Conservation (phyloP, 306 rosid genomes). For the Prosopis cineraria region DNA sequence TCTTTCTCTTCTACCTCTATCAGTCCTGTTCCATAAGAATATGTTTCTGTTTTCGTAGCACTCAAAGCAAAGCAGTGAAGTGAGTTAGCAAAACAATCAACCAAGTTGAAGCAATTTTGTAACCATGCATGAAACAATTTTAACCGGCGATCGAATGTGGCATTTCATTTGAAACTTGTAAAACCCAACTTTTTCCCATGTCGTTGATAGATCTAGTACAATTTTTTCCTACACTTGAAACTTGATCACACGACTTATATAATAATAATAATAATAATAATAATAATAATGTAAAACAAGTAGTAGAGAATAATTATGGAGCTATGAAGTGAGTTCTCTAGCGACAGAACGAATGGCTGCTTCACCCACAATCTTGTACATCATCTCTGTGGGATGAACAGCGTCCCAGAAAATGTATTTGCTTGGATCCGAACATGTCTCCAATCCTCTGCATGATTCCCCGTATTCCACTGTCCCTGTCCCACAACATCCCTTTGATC, state of each 20-base stretch:
- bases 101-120: background rate
- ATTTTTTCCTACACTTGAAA: background rate
- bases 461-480: conserved; percentile 65
- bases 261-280: too few species aligned
- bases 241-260: too few species aligned
- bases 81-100: background rate
- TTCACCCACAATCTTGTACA: conserved; percentile 66
- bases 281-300: too few species aligned
- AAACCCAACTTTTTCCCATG: background rate
- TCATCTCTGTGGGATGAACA: conserved; percentile 73
- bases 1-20: too few species aligned
- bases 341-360: conserved; percentile 43
- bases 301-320: background rate
- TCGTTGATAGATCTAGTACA: background rate
- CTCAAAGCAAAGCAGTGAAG: background rate
- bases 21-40: background rate
- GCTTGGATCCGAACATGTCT: conserved; percentile 54
- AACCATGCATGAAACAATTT: background rate
- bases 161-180: background rate
- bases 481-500: conserved; percentile 74
- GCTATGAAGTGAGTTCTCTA: background rate
- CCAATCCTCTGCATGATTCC: conserved; percentile 62
- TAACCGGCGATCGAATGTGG: background rate
- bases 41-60: background rate
- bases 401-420: conserved; percentile 81